Evolutionary conservation across 805 yeast species (phyloP).

Genomic region (Pichia heedii): DNA sequence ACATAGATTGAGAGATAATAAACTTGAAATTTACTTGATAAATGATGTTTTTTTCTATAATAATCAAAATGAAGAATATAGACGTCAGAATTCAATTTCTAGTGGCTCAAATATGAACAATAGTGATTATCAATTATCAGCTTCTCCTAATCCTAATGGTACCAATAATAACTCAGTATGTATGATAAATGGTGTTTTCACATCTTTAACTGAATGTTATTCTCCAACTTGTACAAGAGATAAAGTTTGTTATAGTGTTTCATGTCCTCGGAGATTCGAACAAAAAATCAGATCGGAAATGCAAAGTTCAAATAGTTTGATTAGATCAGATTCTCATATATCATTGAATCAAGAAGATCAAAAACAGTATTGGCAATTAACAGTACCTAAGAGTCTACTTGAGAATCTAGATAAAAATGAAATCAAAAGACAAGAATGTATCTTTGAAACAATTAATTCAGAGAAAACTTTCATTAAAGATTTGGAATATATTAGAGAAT

Average conservation of each 20-base stretch:
- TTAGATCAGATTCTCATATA: constrained; percentile 61
- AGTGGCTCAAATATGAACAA: constrained; percentile 14
- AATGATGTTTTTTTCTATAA: constrained; percentile 38
- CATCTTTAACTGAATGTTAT: constrained; percentile 86
- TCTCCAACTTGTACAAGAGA: constrained; percentile 94
- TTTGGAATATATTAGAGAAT: constrained; percentile 84
- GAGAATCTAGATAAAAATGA: constrained; percentile 76
- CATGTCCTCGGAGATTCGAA: constrained; percentile 91
- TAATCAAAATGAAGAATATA: constrained; percentile 12
- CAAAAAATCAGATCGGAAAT: constrained; percentile 89
- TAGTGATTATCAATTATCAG: background rate
- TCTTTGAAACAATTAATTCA: constrained; percentile 86
- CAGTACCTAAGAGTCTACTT: constrained; percentile 73
- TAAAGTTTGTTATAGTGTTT: constrained; percentile 82
- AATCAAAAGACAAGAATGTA: constrained; percentile 88
- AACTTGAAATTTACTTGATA: constrained; percentile 80
- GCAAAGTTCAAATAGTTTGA: constrained; percentile 69
- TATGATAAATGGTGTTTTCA: constrained; percentile 81
- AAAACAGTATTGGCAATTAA: constrained; percentile 86
- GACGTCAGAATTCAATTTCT: constrained; percentile 22
- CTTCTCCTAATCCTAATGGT: constrained; percentile 1
- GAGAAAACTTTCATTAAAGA: constrained; percentile 95
- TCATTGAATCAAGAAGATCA: constrained; percentile 70
- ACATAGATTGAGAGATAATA: constrained; percentile 83
- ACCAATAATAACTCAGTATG: constrained; percentile 6